phyloP scores from a whole-genome alignment of 164 flowering plant species.

The Vitis vinifera region DNA sequence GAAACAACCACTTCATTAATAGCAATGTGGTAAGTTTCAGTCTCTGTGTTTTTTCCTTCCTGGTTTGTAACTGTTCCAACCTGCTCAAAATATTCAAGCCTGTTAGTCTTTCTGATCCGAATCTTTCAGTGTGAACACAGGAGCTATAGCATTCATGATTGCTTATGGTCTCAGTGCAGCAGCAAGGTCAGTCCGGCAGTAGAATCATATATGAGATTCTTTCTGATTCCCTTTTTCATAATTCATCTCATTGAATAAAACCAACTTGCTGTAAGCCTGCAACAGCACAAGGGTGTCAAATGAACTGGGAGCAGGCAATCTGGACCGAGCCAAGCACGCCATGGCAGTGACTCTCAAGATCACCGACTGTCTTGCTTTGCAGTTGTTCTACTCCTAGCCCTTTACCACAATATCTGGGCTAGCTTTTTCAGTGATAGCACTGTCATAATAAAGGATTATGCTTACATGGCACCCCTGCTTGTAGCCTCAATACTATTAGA shows the following conservation, averaged over 20 bases:
- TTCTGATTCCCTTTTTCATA: neutral
- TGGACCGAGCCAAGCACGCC: constrained; percentile 59
- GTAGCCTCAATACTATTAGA: constrained; percentile 61
- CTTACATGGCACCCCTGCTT: constrained; percentile 67
- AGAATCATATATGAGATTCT: neutral
- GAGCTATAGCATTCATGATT: constrained; percentile 66
- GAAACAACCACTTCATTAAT: constrained; percentile 71
- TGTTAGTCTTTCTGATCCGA: neutral
- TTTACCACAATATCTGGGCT: constrained; percentile 79
- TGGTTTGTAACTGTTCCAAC: neutral
- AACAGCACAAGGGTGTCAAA: constrained; percentile 89
- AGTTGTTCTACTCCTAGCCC: constrained; percentile 39
- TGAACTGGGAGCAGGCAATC: constrained; percentile 78
- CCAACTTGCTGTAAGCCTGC: neutral
- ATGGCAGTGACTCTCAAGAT: constrained; percentile 70
- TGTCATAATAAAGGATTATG: constrained; percentile 43
- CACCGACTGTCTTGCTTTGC: constrained; percentile 51
- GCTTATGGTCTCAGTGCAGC: constrained; percentile 89
- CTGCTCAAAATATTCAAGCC: neutral
- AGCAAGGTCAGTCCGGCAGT: constrained; percentile 57
- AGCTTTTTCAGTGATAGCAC: constrained; percentile 56
- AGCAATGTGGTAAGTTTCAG: constrained; percentile 70
- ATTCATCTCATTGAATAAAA: neutral
- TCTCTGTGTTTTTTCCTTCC: neutral
- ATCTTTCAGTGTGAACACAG: constrained; percentile 72